Conservation (phyloP, 2,329 filamentous ascomycete genomes). For the Verticillium nonalfalfae region DNA sequence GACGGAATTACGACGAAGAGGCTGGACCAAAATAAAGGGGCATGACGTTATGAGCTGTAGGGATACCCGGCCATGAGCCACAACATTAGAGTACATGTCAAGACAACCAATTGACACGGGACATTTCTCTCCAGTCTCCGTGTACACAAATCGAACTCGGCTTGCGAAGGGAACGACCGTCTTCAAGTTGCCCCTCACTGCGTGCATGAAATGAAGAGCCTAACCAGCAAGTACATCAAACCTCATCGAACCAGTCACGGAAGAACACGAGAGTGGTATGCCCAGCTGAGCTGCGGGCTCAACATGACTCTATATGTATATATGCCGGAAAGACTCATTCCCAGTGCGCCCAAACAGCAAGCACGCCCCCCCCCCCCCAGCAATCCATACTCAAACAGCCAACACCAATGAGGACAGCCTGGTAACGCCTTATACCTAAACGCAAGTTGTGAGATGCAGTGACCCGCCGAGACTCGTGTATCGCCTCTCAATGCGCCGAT, state of each 20-base stretch:
- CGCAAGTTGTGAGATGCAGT: not conserved
- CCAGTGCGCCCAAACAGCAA: not conserved
- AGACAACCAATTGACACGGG: no score
- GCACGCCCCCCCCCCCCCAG: not conserved
- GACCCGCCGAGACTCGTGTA: not conserved
- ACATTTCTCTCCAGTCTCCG: no score
- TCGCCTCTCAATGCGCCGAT: not conserved
- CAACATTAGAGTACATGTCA: not conserved
- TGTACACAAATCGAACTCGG: no score
- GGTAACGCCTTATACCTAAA: not conserved
- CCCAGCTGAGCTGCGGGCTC: not conserved
- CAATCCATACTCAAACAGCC: not conserved
- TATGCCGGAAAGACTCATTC: not conserved
- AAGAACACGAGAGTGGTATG: no score
- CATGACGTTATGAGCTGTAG: not conserved
- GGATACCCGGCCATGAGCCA: constrained; percentile 2
- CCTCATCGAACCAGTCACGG: no score
- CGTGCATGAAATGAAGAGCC: not conserved
- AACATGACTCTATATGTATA: not conserved
- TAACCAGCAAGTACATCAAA: not conserved
- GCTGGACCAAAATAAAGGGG: not conserved
- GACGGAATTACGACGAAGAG: not conserved
- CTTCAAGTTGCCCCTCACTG: no score
- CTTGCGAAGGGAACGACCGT: no score
- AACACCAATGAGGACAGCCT: not conserved